Evolutionary conservation across 2,329 filamentous ascomycete species (phyloP).

Genomic region (Curvularia eragrostidis): DNA sequence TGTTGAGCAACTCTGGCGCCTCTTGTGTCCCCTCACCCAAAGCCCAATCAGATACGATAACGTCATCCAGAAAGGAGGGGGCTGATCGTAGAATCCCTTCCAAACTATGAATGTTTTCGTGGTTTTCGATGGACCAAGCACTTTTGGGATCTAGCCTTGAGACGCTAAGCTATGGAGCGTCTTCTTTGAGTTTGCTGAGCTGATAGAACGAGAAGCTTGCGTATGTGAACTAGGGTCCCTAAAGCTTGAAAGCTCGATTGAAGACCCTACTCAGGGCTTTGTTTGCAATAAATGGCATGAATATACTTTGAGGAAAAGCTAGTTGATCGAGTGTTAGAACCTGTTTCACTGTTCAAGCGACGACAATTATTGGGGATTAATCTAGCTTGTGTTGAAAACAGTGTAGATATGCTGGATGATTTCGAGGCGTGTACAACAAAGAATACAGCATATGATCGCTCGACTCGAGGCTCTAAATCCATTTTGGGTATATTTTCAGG

Average conservation of each 20-base stretch:
- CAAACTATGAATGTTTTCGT: no score
- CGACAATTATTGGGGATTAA: not conserved
- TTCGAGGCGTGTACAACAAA: not conserved
- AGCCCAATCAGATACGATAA: not conserved
- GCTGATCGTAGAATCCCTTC: not conserved
- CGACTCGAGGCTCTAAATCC: not conserved
- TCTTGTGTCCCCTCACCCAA: not conserved
- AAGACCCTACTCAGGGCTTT: not conserved
- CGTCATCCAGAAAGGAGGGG: not conserved
- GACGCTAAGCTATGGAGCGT: not conserved
- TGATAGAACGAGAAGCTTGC: not conserved
- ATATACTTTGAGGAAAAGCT: not conserved
- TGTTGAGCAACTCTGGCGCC: not conserved
- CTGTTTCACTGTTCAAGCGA: not conserved
- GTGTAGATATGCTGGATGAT: not conserved
- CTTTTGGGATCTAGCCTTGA: no score
- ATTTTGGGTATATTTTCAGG: not conserved
- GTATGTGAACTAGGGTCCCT: not conserved
- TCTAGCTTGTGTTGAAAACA: not conserved
- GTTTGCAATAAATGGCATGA: not conserved
- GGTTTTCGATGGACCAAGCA: no score
- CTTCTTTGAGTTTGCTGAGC: not conserved
- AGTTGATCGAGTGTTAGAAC: not conserved
- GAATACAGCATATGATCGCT: not conserved
- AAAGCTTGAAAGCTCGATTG: not conserved